These are phyloP conservation scores for Phytophthora tentaculata DNA, from an alignment of 352 stramenopile species.

Conservation along the genomic window DNA sequence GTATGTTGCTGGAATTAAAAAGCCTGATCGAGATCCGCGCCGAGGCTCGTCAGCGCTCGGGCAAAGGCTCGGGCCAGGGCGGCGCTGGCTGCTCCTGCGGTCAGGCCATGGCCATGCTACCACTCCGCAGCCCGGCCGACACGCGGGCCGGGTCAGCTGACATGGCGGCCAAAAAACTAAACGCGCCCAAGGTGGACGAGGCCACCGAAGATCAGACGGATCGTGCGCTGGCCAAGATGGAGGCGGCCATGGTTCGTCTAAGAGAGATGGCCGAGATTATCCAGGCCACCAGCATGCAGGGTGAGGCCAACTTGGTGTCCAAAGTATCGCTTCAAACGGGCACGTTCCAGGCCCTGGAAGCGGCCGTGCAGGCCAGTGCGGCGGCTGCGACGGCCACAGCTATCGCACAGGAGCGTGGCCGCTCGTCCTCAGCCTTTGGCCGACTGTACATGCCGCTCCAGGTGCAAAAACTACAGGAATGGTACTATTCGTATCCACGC, in stretches of 20 bases:
- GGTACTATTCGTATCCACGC: slow-evolving; percentile 84
- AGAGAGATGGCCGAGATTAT: slow-evolving; percentile 82
- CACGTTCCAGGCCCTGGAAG: slow-evolving; percentile 63
- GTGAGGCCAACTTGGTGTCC: slow-evolving; percentile 77
- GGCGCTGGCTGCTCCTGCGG: slow-evolving; percentile 61
- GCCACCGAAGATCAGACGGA: slow-evolving; percentile 82
- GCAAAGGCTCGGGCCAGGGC: slow-evolving; percentile 35
- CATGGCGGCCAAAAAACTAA: slow-evolving; percentile 11
- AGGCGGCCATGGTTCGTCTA: slow-evolving; percentile 72
- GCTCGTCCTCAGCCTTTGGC: slow-evolving; percentile 55
- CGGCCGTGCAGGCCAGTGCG: slow-evolving; percentile 66
- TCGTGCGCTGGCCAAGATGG: slow-evolving; percentile 75
- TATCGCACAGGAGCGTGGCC: slow-evolving; percentile 76
- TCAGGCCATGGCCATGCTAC: slow-evolving; percentile 70
- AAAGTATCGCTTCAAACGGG: slow-evolving; percentile 73
- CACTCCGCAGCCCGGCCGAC: slow-evolving; percentile 36
- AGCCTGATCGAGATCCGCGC: slow-evolving; percentile 66
- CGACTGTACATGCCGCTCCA: slow-evolving; percentile 69
- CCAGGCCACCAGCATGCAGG: slow-evolving; percentile 86
- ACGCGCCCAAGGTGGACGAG: slow-evolving; percentile 47
- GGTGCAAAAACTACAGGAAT: slow-evolving; percentile 83
- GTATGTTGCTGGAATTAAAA: slow-evolving; percentile 77
- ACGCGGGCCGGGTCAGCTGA: slow-evolving; percentile 17
- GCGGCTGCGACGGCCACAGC: slow-evolving; percentile 67
- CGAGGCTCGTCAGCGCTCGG: slow-evolving; percentile 50